These are phyloP conservation scores for Fistulifera pelliculosa DNA, from an alignment of 108 stramenopile species.

Conservation along the genomic window DNA sequence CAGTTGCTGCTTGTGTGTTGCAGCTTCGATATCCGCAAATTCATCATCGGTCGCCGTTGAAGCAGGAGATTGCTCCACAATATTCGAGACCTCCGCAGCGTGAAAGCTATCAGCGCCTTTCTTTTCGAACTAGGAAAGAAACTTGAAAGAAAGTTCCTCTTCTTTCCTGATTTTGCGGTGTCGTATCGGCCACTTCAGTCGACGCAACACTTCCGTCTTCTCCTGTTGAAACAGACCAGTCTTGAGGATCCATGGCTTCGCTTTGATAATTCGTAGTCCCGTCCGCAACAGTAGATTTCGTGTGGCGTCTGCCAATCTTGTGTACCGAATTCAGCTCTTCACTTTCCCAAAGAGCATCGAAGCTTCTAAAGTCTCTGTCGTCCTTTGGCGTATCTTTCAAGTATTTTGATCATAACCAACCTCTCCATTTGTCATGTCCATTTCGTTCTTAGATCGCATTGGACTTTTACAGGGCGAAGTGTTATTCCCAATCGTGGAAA, in stretches of 20 bases:
- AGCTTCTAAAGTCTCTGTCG: no score
- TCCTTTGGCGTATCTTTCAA: no score
- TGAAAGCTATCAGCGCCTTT: neutral
- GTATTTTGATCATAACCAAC: no score
- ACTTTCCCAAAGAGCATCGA: no score
- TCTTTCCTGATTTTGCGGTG: neutral
- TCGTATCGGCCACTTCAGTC: neutral
- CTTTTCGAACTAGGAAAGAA: neutral
- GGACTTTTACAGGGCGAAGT: no score
- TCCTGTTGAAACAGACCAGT: conserved; percentile 21
- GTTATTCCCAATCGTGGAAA: no score
- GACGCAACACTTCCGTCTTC: neutral
- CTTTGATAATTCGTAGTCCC: conserved; percentile 41
- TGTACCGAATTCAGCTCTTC: no score
- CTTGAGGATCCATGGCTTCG: conserved; percentile 31
- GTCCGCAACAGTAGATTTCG: conserved; percentile 27
- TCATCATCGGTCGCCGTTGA: conserved; percentile 3
- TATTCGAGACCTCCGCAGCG: neutral
- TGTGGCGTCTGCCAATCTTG: conserved; percentile 18
- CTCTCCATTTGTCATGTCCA: no score
- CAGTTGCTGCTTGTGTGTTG: conserved; percentile 31
- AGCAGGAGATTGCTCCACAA: neutral
- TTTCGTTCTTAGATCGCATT: no score
- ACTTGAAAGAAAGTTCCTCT: neutral
- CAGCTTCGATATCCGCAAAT: neutral